These are phyloP conservation scores for Chaetoscypha palmicola DNA, from an alignment of 2,329 filamentous ascomycete species.

Conservation along the genomic window DNA sequence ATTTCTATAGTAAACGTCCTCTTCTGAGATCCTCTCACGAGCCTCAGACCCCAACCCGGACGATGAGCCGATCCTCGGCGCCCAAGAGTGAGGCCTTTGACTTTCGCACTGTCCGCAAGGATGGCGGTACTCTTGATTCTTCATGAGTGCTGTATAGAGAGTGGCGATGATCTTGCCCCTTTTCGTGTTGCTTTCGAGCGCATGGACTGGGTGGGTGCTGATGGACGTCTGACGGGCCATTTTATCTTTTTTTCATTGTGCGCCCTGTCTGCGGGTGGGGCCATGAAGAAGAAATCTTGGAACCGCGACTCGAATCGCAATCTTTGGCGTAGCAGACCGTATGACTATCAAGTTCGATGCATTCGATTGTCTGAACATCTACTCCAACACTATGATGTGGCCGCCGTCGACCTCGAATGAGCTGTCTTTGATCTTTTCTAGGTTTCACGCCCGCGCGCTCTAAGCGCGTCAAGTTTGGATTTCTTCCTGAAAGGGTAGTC, in stretches of 20 bases:
- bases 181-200: conserved; percentile 67
- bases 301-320: no score
- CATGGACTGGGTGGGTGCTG: conserved; percentile 70
- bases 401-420: no score
- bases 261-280: conserved; percentile 39
- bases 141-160: conserved; percentile 62
- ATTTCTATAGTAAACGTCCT: conserved; percentile 97
- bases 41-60: conserved; percentile 93
- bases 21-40: conserved; percentile 87
- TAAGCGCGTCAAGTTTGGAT: no score
- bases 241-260: conserved; percentile 51
- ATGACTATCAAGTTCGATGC: no score
- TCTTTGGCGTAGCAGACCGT: no score
- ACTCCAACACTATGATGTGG: no score
- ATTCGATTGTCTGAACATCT: no score
- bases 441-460: no score
- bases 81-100: conserved; percentile 77
- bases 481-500: no score
- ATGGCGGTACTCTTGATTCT: conserved; percentile 41
- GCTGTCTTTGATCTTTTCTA: no score
- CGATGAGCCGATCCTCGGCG: conserved; percentile 86
- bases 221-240: conserved; percentile 79
- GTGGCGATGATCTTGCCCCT: conserved; percentile 94
- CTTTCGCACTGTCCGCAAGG: conserved; percentile 55
- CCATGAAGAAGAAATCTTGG: conserved; percentile 52